Conservation (phyloP, 2,329 filamentous ascomycete genomes). For the Neonectria neomacrospora region DNA sequence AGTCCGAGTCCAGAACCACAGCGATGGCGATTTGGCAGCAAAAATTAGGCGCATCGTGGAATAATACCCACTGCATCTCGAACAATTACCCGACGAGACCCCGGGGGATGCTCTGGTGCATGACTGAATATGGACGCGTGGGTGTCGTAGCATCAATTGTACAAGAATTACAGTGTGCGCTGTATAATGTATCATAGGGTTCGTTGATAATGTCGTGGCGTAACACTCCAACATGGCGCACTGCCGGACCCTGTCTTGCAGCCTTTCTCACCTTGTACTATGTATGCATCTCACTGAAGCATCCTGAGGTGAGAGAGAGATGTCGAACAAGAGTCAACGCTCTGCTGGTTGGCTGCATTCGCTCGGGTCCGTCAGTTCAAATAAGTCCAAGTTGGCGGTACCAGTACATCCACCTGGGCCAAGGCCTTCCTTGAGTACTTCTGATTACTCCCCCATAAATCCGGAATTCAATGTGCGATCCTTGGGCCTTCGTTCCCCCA, state of each 20-base stretch:
- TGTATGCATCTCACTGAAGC: neutral
- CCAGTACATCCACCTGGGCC: slow-evolving; percentile 14
- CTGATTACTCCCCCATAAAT: neutral
- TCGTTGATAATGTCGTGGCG: slow-evolving; percentile 34
- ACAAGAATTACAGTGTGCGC: neutral
- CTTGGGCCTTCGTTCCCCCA: slow-evolving; percentile 5
- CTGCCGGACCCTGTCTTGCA: neutral
- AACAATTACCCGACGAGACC: slow-evolving; percentile 13
- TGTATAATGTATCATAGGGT: neutral
- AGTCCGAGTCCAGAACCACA: slow-evolving; percentile 14
- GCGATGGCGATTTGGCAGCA: neutral
- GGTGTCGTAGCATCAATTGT: neutral
- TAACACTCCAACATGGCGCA: slow-evolving; percentile 17
- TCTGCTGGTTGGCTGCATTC: neutral
- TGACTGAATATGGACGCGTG: neutral
- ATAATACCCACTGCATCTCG: neutral
- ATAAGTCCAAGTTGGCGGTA: slow-evolving; percentile 2
- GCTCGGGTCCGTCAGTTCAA: neutral
- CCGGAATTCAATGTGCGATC: slow-evolving; percentile 9
- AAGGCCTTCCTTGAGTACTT: slow-evolving; percentile 6
- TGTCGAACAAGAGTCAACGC: neutral
- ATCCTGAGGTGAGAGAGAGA: slow-evolving; percentile 2
- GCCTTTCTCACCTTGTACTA: neutral
- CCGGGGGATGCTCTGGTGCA: slow-evolving; percentile 5
- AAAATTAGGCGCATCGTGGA: neutral